Evolutionary conservation across 352 stramenopile genomes (phyloP).

Genomic region (Pythium myriotylum): DNA sequence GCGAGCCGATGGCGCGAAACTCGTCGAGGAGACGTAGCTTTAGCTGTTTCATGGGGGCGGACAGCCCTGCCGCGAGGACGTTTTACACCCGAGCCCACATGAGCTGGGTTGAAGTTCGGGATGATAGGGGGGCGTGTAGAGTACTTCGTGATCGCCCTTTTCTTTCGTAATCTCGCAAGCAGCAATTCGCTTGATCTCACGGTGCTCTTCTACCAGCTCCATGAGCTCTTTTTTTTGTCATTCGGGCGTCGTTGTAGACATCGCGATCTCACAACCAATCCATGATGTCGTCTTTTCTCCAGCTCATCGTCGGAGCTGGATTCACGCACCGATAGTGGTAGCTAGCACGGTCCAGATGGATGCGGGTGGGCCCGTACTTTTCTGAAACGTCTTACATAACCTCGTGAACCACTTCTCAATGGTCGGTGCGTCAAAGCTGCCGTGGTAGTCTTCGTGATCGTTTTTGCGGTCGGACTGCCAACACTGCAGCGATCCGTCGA

Average conservation of each 20-base stretch:
- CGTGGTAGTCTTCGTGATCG: slow-evolving; percentile 18
- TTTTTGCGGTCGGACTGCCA: slow-evolving; percentile 3
- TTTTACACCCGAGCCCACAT: neutral
- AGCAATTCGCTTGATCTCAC: neutral
- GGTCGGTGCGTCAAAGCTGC: slow-evolving; percentile 11
- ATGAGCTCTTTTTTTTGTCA: neutral
- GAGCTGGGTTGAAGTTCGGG: slow-evolving; percentile 10
- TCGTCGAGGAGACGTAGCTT: too few relatives aligned
- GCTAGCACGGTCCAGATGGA: slow-evolving; percentile 16
- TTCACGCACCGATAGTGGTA: slow-evolving; percentile 16
- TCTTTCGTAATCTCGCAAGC: neutral
- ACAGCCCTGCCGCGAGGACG: too few relatives aligned
- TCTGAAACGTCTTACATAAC: neutral
- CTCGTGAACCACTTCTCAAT: slow-evolving; percentile 24
- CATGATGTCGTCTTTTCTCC: slow-evolving; percentile 1
- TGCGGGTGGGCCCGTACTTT: slow-evolving; percentile 6
- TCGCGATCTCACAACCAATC: neutral
- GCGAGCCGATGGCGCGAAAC: too few relatives aligned
- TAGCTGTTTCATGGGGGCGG: too few relatives aligned
- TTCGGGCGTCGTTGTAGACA: neutral
- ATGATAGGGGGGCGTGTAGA: slow-evolving; percentile 10
- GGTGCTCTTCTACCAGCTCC: neutral
- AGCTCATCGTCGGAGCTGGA: neutral
- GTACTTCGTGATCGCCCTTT: neutral
- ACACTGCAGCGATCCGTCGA: neutral